Conservation (phyloP, 306 rosid species). For the Glycine tomentella region DNA sequence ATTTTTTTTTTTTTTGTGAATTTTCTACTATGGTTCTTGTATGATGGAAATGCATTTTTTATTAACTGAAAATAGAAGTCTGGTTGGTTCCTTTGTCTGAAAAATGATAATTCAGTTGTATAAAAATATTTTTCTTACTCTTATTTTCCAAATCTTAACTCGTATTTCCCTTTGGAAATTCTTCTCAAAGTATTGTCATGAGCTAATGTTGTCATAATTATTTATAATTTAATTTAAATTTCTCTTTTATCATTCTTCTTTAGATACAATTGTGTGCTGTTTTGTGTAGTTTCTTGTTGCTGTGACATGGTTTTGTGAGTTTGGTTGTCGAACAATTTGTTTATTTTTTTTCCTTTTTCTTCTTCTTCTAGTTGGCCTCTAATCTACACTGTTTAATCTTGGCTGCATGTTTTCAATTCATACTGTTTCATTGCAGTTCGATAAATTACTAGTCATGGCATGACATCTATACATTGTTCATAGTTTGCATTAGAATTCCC, state of each 20-base stretch:
- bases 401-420: neutral
- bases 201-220: slow-evolving; percentile 29
- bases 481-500: slow-evolving; percentile 21
- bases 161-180: slow-evolving; percentile 30
- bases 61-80: slow-evolving; percentile 1
- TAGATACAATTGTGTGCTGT: slow-evolving; percentile 4
- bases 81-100: slow-evolving; percentile 25
- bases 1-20: slow-evolving; percentile 8
- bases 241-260: slow-evolving; percentile 6
- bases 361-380: neutral
- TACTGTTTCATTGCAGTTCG: slow-evolving; percentile 21
- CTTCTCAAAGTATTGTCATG: neutral
- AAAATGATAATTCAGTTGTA: slow-evolving; percentile 35
- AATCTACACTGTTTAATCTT: neutral
- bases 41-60: slow-evolving; percentile 37
- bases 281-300: neutral
- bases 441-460: slow-evolving; percentile 23
- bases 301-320: neutral
- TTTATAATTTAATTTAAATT: neutral
- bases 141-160: slow-evolving; percentile 35
- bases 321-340: slow-evolving; percentile 1
- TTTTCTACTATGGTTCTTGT: neutral
- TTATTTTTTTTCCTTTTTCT: neutral
- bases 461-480: slow-evolving; percentile 25
- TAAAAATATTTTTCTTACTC: neutral